Evolutionary conservation across 768 basidiomycete genomes (phyloP), one percentile per base, ranked within the genome.

Genomic region (Heimioporus sp.): DNA sequence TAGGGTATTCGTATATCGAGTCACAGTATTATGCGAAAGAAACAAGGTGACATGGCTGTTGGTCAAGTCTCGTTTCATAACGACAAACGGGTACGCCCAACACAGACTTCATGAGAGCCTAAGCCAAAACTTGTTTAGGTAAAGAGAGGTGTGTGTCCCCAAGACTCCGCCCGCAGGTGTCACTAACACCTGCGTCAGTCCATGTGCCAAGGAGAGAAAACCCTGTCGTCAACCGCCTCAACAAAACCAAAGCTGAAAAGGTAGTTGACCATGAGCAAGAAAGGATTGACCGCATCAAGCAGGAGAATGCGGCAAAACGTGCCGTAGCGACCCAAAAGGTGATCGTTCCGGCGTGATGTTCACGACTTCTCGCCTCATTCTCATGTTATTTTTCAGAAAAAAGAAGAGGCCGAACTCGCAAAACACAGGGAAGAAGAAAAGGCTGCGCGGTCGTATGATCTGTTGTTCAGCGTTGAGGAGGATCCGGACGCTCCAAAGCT

Each of bases 31-130:
- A 16, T 34, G 17, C 41, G 15, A 10, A 62, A 95, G 91, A 99
- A 99, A 92, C 87, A 90, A 8, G 96, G 96, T 4, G 93, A 96
- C 65, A 98, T 97, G 93, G 94, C 92, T 3, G 86, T 96, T 4
- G 97, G 97, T 0, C 89, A 94, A 63, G 97, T 99, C 0, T 90
- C 92, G 0, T 98, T 99, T 68, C 90, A 98, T 58, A 89, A 76
- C 51, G 92, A 97, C 63, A 93, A 96, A 65, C 78, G 77, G 71
- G 92, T 92, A 56, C 36, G 77, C 28, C 20, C 16, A 13, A 5
- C 13, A 13, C 15, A 12, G 13, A 13, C 5, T 35, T 7, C 35
- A 35, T 7, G 35, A 28, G 24, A n/a, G 37, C 46, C 53, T 49
- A 38, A 55, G 12, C 35, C 10, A 44, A 11, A 10, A 37, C 15